Evolutionary conservation across 2,329 filamentous ascomycete species (phyloP), one percentile per base, ranked within the genome.

Genomic region (Hansfordia pulvinata): DNA sequence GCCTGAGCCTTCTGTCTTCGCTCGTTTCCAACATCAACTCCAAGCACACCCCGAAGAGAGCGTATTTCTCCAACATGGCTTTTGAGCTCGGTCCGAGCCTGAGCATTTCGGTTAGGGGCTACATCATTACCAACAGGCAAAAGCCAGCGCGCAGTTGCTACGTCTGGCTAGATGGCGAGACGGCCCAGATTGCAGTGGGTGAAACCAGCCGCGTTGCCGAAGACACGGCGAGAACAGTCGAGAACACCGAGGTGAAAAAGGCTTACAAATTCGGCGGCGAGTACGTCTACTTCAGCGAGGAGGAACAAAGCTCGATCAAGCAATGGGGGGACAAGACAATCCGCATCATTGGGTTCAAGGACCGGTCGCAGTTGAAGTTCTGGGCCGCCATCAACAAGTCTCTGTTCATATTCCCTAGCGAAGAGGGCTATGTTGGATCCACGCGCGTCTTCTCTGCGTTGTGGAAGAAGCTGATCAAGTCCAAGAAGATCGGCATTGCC

Each of bases 211-310:
- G 76, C 30, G 65, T 86, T 29, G 77, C 83, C 4, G 80, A 84
- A 33, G 83, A 92, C 39, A 85, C 75, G 11, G 70, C 77, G 3
- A 67, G 76, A 19, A 71, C 73, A 0, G 73, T 96, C 1, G 77
- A 92, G 35, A 86, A 86, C 39, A 57, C 56, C 3, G 85, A 96
- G 42, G 69, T 92, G 12, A 79, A 79, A 32, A 94, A 90, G 51
- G 90, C 88, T 0, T 98, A 90, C 61, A 94, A 90, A 42, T 96
- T 96, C 44, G 90, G 88, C 9, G 86, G 84, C 20, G 83, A 93
- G 37, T 84, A 84, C 25, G 72, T 98, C 24, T 69, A 78, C 25
- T 98, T 98, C 48, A 76, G 76, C 0, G 68, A 76, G 1, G 85
- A 94, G 18, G 88, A 98, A 48, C 73, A 88, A 33, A 77, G 76